Conservation (phyloP, 108 stramenopile species). For the Skeletonema costatum region DNA sequence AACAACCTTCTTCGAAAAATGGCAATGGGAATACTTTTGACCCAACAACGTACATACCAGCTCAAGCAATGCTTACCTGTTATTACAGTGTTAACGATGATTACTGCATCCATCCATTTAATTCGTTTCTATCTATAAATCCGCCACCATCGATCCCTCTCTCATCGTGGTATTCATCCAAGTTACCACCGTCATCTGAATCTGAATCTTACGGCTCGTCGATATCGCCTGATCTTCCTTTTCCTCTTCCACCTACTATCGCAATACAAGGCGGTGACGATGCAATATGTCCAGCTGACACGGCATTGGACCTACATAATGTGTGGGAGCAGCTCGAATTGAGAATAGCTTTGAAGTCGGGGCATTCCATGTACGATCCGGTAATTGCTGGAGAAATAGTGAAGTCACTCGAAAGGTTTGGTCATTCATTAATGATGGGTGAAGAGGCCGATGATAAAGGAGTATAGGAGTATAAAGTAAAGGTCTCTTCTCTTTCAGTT, state of each 20-base stretch:
- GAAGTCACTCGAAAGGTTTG: constrained; percentile 68
- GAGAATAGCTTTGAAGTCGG: constrained; percentile 56
- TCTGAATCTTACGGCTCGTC: background rate
- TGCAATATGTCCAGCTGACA: constrained; percentile 75
- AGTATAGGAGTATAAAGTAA: too few species aligned
- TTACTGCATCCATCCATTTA: constrained; percentile 33
- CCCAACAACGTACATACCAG: constrained; percentile 51
- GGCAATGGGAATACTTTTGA: constrained; percentile 14
- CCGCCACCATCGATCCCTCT: background rate
- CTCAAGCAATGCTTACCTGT: constrained; percentile 83
- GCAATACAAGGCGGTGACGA: constrained; percentile 76
- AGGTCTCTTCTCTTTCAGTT: too few species aligned
- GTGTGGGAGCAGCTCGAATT: constrained; percentile 67
- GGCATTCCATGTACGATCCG: constrained; percentile 87
- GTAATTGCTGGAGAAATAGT: constrained; percentile 64
- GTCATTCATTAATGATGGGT: constrained; percentile 11
- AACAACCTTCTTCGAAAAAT: background rate
- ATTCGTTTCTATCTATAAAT: constrained; percentile 30
- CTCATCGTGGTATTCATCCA: constrained; percentile 34
- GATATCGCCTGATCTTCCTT: background rate
- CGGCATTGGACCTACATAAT: constrained; percentile 66
- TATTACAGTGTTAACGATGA: constrained; percentile 70
- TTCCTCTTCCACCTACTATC: constrained; percentile 55
- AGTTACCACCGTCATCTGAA: constrained; percentile 18
- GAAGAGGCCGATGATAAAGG: background rate